phyloP scores from a whole-genome alignment of 306 rosid species.

The Styphnolobium japonicum region DNA sequence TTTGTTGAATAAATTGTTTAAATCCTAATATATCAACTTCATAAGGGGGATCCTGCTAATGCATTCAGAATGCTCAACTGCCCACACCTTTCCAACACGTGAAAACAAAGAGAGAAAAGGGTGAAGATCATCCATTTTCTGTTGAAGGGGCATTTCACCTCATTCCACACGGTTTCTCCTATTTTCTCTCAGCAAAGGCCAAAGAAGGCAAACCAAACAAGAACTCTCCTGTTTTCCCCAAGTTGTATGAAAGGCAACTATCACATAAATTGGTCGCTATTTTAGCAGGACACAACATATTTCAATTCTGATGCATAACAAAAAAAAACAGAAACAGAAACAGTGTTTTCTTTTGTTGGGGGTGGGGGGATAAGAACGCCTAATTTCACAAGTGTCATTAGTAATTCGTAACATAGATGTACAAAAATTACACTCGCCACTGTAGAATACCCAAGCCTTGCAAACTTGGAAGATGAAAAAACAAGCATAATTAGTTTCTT shows the following conservation, averaged over 20 bases:
- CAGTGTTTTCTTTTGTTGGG: neutral
- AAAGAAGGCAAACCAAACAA: neutral
- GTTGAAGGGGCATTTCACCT: neutral
- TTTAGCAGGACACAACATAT: slow-evolving; percentile 27
- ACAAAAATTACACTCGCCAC: slow-evolving; percentile 34
- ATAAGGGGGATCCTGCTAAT: neutral
- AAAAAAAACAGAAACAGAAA: neutral
- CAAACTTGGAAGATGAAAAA: neutral
- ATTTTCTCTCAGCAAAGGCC: neutral
- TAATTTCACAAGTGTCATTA: neutral
- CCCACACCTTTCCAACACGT: no score
- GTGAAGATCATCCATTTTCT: no score
- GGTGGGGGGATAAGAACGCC: neutral
- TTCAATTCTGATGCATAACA: neutral
- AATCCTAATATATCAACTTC: neutral
- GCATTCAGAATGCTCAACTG: no score
- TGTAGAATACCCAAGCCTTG: neutral
- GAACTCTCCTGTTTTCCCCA: neutral
- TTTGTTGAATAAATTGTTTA: neutral
- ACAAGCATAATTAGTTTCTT: slow-evolving; percentile 12
- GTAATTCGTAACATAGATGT: slow-evolving; percentile 27
- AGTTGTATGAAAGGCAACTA: neutral
- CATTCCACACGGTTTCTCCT: neutral
- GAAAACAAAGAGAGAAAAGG: no score
- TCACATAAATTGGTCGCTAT: neutral